Conservation (phyloP, 495 filamentous ascomycete genomes). For the Choiromyces venosus region DNA sequence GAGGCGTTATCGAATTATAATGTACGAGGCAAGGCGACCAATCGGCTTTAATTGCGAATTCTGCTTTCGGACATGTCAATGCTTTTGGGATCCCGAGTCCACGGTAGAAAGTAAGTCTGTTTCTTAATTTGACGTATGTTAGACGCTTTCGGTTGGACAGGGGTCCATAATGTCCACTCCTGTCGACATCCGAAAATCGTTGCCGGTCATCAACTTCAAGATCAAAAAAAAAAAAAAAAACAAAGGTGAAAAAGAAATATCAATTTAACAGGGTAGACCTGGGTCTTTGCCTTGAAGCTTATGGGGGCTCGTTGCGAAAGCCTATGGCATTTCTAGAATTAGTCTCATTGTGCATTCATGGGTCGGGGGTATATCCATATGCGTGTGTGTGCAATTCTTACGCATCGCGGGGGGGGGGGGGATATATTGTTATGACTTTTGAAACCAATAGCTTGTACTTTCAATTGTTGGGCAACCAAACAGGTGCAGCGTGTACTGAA, state of each 20-base stretch:
- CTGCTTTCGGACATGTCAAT: neutral
- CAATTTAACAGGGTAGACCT: neutral
- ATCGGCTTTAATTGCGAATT: neutral
- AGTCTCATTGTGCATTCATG: neutral
- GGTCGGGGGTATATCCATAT: neutral
- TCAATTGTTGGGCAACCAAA: neutral
- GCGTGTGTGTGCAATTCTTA: neutral
- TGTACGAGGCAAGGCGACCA: neutral
- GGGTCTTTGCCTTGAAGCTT: neutral
- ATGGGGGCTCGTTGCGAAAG: neutral
- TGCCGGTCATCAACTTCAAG: neutral
- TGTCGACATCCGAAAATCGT: neutral
- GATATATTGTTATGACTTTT: neutral
- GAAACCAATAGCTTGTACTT: neutral
- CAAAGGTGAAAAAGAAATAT: neutral
- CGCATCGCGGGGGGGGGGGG: neutral
- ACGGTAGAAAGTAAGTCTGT: neutral
- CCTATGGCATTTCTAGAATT: neutral
- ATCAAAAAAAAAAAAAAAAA: neutral
- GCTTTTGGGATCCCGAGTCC: neutral
- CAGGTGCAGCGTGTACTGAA: neutral
- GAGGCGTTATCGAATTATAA: neutral
- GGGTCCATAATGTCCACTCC: neutral
- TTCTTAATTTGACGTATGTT: neutral
- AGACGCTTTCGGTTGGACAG: neutral